phyloP scores from a whole-genome alignment of 2,329 filamentous ascomycete genomes.

The Cordyceps militaris region DNA sequence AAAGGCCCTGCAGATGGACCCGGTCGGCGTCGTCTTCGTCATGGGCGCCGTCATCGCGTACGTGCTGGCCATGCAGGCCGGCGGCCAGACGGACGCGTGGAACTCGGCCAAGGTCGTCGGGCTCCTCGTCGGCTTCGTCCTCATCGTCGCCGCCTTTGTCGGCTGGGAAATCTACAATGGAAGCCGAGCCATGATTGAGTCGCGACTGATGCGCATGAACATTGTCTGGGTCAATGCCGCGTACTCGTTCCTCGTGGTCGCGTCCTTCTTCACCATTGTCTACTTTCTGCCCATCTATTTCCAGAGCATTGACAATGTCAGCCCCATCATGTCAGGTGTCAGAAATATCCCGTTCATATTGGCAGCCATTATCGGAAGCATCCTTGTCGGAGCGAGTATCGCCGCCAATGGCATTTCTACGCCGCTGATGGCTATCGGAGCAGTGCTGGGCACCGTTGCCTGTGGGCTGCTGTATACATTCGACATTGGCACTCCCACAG shows the following conservation, averaged over 20 bases:
- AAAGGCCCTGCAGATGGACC: conserved; percentile 29
- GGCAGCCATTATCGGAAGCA: background rate
- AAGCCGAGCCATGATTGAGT: conserved; percentile 30
- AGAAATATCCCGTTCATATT: conserved; percentile 30
- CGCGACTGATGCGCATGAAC: conserved; percentile 25
- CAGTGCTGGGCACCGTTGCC: background rate
- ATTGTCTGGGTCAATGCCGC: background rate
- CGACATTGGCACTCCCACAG: conserved; percentile 22
- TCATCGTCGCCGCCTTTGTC: conserved; percentile 24
- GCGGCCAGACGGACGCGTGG: conserved; percentile 32
- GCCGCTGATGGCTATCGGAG: conserved; percentile 2
- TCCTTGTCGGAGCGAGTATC: background rate
- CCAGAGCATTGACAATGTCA: conserved; percentile 26
- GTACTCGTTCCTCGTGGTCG: background rate
- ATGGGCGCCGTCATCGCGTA: conserved; percentile 32
- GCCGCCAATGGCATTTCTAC: conserved; percentile 4
- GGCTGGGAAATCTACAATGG: conserved; percentile 28
- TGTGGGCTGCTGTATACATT: conserved; percentile 31
- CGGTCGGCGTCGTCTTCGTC: conserved; percentile 26
- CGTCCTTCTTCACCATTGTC: background rate
- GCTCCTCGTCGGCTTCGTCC: conserved; percentile 24
- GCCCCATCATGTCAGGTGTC: conserved; percentile 27
- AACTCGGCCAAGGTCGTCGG: conserved; percentile 27
- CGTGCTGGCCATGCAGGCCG: conserved; percentile 35
- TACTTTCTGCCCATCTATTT: conserved; percentile 32